Base-by-base conservation (phyloP, 345 rosid genomes). In the Salix brachista region DNA sequence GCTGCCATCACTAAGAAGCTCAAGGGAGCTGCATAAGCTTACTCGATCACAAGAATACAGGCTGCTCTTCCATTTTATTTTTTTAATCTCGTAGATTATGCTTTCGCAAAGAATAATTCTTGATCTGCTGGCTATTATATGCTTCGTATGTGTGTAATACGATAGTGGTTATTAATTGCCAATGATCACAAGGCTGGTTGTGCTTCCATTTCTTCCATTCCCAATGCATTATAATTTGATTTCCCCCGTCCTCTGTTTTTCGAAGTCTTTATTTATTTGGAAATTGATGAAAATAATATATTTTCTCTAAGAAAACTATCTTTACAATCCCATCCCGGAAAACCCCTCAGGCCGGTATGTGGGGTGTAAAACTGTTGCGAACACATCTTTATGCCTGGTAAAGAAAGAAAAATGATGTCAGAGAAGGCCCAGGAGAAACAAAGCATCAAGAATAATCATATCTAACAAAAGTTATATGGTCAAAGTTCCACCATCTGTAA, bases 1-100 rank as follows among this genome's bases (percentile, higher is more conserved):
- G 94, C 98, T 19, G 65, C 84, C 85, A 90, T 94, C 76, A 81
- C 97, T 66, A 94, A 91, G 91, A 94, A 92, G 89, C 93, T 94
- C 82, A 92, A 94, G 85, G 92, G 89, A 81, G 69, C 83, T 78
- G 82, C 90, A 77, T 88, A 74, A 71, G 65, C 67, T 71, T 72
- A 70, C 56, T 50, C 34, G 8, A 67, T 26, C 17, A 65, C 67
- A 71, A 41, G 30, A 62, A 65, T 79, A 46, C 23, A 72, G 32
- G 44, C 78, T 30, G 42, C 36, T 65, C 69, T 52, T 48, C 75
- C 69, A 72, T 81, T 78, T 77, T 65, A 39, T 36, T 67, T 67
- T 41, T 41, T 54, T 36, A 34, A n/a, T 36, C 26, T 78, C 46
- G 70, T 70, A 62, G 70, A 74, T 67, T 80, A 52, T 66, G 79